Evolutionary conservation across 2,329 filamentous ascomycete genomes (phyloP).

Genomic region (Venturia asperata): DNA sequence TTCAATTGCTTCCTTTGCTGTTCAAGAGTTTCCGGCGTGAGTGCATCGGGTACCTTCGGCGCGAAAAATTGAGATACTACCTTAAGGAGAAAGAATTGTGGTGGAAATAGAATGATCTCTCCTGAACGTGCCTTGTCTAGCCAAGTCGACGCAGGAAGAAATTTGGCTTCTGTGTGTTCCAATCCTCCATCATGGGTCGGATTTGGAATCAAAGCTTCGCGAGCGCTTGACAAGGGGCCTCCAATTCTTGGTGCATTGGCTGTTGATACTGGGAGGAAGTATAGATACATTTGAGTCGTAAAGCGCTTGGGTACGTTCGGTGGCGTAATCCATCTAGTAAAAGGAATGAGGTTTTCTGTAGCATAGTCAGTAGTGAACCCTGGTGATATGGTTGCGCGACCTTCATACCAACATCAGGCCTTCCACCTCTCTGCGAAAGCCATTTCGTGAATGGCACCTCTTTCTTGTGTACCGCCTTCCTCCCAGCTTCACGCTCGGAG

Average conservation of each 20-base stretch:
- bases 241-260: slow-evolving; percentile 26
- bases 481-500: slow-evolving; percentile 55
- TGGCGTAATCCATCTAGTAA: slow-evolving; percentile 90
- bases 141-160: slow-evolving; percentile 65
- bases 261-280: slow-evolving; percentile 61
- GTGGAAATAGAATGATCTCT: slow-evolving; percentile 79
- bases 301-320: slow-evolving; percentile 65
- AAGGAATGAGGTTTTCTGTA: slow-evolving; percentile 62
- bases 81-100: slow-evolving; percentile 69
- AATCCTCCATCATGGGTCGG: slow-evolving; percentile 65
- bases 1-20: slow-evolving; percentile 48
- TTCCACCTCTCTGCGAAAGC: slow-evolving; percentile 49
- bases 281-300: slow-evolving; percentile 95
- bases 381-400: not conserved
- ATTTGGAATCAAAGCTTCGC: slow-evolving; percentile 55
- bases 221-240: slow-evolving; percentile 27
- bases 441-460: slow-evolving; percentile 62
- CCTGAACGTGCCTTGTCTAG: slow-evolving; percentile 54
- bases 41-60: slow-evolving; percentile 25
- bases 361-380: not conserved
- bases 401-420: slow-evolving; percentile 56
- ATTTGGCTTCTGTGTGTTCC: slow-evolving; percentile 68
- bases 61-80: slow-evolving; percentile 50
- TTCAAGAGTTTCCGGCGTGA: slow-evolving; percentile 12
- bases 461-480: slow-evolving; percentile 61